Percentiles rank a stretch among this genome's conserved stretches.
phyloP scores from a whole-genome alignment of 345 rosid species.

The Corchorus capsularis region DNA sequence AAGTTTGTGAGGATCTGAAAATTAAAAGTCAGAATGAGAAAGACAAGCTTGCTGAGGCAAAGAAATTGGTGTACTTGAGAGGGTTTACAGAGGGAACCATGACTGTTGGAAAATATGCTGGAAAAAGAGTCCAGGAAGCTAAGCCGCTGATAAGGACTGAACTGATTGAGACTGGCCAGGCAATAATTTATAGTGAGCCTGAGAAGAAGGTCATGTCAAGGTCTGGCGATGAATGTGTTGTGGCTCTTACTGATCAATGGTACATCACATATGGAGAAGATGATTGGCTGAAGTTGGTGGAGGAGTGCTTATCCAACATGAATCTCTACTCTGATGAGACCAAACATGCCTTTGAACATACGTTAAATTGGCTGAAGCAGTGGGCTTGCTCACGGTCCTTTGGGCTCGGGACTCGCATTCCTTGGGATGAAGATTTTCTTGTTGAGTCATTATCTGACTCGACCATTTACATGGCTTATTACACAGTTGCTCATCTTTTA shows the following conservation, averaged over 20 bases:
- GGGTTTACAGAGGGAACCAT: slow-evolving; percentile 86
- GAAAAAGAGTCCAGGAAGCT: slow-evolving; percentile 77
- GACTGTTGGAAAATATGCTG: slow-evolving; percentile 75
- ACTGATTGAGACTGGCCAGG: slow-evolving; percentile 76
- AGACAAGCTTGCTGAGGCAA: slow-evolving; percentile 90
- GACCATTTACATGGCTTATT: slow-evolving; percentile 90
- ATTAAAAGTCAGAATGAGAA: slow-evolving; percentile 93
- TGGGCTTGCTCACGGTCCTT: slow-evolving; percentile 99
- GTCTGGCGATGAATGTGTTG: slow-evolving; percentile 98
- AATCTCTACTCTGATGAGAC: slow-evolving; percentile 85
- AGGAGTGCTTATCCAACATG: slow-evolving; percentile 81
- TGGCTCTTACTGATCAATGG: slow-evolving; percentile 99
- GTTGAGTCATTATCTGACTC: slow-evolving; percentile 95
- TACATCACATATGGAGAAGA: slow-evolving; percentile 84
- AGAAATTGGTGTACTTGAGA: slow-evolving; percentile 81
- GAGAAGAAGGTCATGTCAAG: slow-evolving; percentile 93
- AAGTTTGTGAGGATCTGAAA: slow-evolving; percentile 75
- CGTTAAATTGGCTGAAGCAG: slow-evolving; percentile 92
- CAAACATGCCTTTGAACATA: slow-evolving; percentile 84
- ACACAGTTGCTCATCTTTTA: slow-evolving; percentile 81
- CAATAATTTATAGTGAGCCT: slow-evolving; percentile 84
- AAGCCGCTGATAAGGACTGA: slow-evolving; percentile 70
- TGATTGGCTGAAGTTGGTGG: slow-evolving; percentile 77
- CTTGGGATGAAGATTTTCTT: slow-evolving; percentile 90
- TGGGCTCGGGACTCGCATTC: slow-evolving; percentile 97